These are phyloP conservation scores for Dryas alaskensis DNA, from an alignment of 306 rosid species.

Conservation along the genomic window DNA sequence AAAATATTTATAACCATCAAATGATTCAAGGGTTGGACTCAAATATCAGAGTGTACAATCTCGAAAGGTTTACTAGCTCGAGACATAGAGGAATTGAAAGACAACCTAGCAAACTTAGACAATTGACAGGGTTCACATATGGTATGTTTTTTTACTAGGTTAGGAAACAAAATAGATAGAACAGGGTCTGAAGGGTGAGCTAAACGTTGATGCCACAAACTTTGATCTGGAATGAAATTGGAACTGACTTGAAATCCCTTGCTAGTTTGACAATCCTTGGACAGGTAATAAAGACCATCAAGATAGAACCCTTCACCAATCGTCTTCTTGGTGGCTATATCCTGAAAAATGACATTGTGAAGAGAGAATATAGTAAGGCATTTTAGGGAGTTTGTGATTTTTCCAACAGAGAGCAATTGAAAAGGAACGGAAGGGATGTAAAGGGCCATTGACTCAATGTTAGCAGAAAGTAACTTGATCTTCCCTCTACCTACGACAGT, in stretches of 20 bases:
- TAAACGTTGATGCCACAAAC: not conserved
- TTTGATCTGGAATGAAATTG: no score
- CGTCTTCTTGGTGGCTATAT: not conserved
- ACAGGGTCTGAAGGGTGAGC: not conserved
- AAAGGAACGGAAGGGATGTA: not conserved
- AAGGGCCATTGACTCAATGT: not conserved
- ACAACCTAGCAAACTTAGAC: not conserved
- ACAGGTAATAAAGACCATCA: not conserved
- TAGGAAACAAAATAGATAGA: not conserved
- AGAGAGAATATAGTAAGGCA: not conserved
- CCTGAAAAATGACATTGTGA: not conserved
- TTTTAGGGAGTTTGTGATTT: not conserved
- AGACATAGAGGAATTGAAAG: not conserved
- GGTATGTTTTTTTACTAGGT: not conserved
- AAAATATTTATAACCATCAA: not conserved
- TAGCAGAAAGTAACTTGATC: not conserved
- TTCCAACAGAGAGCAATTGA: not conserved
- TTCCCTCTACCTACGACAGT: not conserved
- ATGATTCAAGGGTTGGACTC: not conserved
- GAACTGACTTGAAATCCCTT: no score
- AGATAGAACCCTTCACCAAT: slow-evolving; percentile 1
- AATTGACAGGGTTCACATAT: not conserved
- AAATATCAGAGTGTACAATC: not conserved
- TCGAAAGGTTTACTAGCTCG: not conserved
- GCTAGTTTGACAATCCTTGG: no score